Base-by-base conservation (phyloP, 1,139 yeast species). In the Scheffersomyces illinoinensis region DNA sequence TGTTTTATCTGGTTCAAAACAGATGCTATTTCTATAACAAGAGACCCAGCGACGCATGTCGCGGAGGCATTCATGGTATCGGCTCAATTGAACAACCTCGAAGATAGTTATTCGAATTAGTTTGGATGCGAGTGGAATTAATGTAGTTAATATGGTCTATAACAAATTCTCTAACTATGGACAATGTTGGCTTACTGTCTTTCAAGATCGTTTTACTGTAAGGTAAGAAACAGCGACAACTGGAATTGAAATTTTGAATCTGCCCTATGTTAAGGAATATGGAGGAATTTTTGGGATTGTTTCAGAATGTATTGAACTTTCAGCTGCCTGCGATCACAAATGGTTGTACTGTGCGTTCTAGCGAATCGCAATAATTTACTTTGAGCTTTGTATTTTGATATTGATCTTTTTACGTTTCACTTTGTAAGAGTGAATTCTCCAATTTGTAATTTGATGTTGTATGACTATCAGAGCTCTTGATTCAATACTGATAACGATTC, bases 1-100 rank as follows among this genome's bases (percentile, higher is more conserved):
- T 64, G 61, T 17, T 62, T 64, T 18, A 68, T 57, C 58, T 72
- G 78, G 4, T 58, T 54, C 46, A 47, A 26, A 10, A 57, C 47
- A 14, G 62, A 54, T 14, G 43, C 49, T 2, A 56, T 19, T 43
- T 56, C 59, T 7, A 52, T 51, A 39, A 48, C 26, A 43, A 18
- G 47, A 21, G 57, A 53, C 20, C 43, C 47, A 6, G 43, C 51
- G 57, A 61, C 53, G 14, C 53, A 58, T 12, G 52, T 48, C 18
- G 55, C 51, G 10, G 51, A 21, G 8, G 24, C 14, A 24, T 48
- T 48, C 51, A 48, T 48, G 8, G 50, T 14, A 48, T 48, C 17
- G 17, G 20, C 50, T 48, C 8, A 7, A 26, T 26, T 2, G 33
- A 7, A 8, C 43, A 33, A 33, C 43, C 10, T 33, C 43, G 43